Conservation (phyloP, 2,329 filamentous ascomycete genomes). For the Aspergillus sp. region DNA sequence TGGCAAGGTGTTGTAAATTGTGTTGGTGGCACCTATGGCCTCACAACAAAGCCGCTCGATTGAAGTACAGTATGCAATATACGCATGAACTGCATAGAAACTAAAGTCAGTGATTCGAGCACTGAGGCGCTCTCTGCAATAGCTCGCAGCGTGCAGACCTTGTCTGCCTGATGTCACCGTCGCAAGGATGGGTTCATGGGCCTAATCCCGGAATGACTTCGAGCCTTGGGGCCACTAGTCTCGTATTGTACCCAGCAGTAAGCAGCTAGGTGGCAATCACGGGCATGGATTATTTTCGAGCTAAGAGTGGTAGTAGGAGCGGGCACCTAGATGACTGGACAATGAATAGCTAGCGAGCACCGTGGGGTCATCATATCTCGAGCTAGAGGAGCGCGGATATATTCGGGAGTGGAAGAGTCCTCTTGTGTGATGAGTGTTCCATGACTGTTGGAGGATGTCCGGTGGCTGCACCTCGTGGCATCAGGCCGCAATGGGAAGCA, state of each 20-base stretch:
- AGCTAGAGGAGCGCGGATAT: background rate
- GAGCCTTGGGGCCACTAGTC: background rate
- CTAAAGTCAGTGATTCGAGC: background rate
- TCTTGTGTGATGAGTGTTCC: background rate
- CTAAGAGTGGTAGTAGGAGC: background rate
- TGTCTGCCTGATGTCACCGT: background rate
- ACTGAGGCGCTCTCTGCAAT: background rate
- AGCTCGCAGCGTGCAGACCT: background rate
- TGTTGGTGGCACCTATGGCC: background rate
- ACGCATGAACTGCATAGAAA: background rate
- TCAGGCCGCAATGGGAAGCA: background rate
- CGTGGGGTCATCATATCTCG: background rate
- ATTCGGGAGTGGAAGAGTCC: background rate
- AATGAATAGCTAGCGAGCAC: background rate
- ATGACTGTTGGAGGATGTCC: background rate
- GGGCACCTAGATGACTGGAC: background rate
- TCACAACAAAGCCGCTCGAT: background rate
- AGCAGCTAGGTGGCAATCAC: background rate
- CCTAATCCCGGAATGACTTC: background rate
- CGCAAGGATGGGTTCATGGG: background rate
- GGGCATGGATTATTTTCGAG: background rate
- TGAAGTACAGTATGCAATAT: background rate
- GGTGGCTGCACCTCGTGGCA: background rate
- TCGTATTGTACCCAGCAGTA: background rate
- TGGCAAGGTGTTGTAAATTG: background rate